Percentiles rank a stretch among this genome's conserved stretches.
Evolutionary conservation across 352 stramenopile species (phyloP).

Genomic region (Phytophthora kernoviae): DNA sequence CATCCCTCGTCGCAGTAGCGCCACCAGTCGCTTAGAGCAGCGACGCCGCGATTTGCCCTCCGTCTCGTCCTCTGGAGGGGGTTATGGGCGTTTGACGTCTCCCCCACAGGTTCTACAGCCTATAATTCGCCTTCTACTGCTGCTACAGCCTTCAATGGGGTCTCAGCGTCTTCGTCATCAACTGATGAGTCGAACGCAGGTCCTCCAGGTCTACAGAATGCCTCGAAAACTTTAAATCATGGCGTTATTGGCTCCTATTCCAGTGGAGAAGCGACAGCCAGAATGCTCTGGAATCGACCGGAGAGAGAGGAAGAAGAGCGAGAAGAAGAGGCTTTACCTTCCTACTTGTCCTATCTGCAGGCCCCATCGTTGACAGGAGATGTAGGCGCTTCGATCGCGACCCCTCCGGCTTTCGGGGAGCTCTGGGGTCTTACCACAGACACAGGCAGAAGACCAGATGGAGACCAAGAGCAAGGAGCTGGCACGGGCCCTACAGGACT

Average conservation of each 20-base stretch:
- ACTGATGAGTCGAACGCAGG: constrained; percentile 10
- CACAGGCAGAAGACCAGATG: constrained; percentile 17
- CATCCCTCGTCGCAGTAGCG: constrained; percentile 17
- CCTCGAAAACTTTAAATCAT: constrained; percentile 20
- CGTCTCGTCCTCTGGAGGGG: constrained; percentile 6
- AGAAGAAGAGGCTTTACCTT: constrained; percentile 72
- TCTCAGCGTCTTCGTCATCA: background rate
- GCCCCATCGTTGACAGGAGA: constrained; percentile 23
- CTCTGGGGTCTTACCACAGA: constrained; percentile 2
- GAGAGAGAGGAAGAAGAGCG: constrained; percentile 70
- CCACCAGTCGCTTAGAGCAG: constrained; percentile 31
- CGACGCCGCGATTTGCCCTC: constrained; percentile 30
- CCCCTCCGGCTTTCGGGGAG: background rate
- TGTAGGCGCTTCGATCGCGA: constrained; percentile 1
- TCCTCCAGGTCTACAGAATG: constrained; percentile 9
- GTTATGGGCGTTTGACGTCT: constrained; percentile 29
- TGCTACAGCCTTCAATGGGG: background rate
- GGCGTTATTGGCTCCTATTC: constrained; percentile 52
- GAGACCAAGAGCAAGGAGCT: constrained; percentile 56
- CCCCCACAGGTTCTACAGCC: constrained; percentile 5
- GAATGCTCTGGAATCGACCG: constrained; percentile 62
- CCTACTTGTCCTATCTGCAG: constrained; percentile 77
- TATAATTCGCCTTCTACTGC: constrained; percentile 11
- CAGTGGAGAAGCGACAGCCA: constrained; percentile 21
- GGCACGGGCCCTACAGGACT: constrained; percentile 56